phyloP scores from a whole-genome alignment of 495 filamentous ascomycete genomes.

The Tuber borchii region DNA sequence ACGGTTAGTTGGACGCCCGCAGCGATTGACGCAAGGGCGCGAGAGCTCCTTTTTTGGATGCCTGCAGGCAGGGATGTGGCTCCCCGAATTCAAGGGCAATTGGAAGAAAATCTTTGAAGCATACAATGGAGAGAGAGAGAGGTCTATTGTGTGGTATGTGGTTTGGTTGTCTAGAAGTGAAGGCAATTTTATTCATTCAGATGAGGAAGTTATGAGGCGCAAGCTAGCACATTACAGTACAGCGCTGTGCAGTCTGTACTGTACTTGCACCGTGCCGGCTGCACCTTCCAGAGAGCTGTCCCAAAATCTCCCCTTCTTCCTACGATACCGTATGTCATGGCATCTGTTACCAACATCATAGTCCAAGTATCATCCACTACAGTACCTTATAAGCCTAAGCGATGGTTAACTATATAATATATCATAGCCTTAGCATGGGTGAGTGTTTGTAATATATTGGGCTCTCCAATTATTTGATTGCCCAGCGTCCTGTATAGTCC shows the following conservation, averaged over 20 bases:
- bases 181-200: background rate
- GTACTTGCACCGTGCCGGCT: background rate
- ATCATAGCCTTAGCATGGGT: background rate
- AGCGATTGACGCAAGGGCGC: slow-evolving; percentile 31
- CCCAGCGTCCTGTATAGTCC: background rate
- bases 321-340: background rate
- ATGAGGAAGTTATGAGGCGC: background rate
- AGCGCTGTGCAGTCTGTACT: no score
- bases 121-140: background rate
- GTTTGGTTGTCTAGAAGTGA: background rate
- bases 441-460: background rate
- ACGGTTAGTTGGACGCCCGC: slow-evolving; percentile 22
- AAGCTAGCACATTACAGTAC: background rate
- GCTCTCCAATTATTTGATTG: background rate
- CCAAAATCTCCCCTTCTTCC: background rate
- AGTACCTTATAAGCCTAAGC: background rate
- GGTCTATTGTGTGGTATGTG: background rate
- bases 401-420: background rate
- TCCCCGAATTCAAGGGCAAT: slow-evolving; percentile 14
- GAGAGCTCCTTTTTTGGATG: slow-evolving; percentile 32
- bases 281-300: background rate
- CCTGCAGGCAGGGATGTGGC: slow-evolving; percentile 19
- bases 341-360: background rate
- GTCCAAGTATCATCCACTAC: background rate
- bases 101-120: background rate